Conservation (phyloP, 2,329 filamentous ascomycete genomes). For the Harringtonia aguacate region DNA sequence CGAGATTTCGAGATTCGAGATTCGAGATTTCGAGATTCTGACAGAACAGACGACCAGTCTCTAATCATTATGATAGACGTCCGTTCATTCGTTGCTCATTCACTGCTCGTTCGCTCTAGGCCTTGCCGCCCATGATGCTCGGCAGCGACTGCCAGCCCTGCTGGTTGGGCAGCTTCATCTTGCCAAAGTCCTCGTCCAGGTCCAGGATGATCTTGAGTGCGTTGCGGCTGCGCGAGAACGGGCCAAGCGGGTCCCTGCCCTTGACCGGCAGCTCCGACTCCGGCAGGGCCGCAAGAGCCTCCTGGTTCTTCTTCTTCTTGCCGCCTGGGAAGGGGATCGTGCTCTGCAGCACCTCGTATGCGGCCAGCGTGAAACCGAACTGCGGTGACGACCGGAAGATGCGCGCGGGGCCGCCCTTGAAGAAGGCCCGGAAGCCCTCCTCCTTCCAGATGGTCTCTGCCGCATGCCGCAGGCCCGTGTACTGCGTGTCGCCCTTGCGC, state of each 20-base stretch:
- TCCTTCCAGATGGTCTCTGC: constrained; percentile 76
- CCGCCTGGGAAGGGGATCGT: constrained; percentile 60
- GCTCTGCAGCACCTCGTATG: constrained; percentile 84
- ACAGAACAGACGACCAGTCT: no score
- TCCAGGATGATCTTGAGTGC: constrained; percentile 93
- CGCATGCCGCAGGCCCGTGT: constrained; percentile 78
- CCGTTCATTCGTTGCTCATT: no score
- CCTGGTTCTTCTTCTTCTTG: constrained; percentile 35
- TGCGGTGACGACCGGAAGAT: constrained; percentile 92
- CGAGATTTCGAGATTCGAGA: no score
- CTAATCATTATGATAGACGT: no score
- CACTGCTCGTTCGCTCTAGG: neutral
- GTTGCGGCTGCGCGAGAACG: constrained; percentile 61
- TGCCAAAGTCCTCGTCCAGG: constrained; percentile 86
- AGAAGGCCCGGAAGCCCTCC: constrained; percentile 93
- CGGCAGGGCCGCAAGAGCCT: constrained; percentile 21
- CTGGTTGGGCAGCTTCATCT: constrained; percentile 48
- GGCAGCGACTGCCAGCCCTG: constrained; percentile 44
- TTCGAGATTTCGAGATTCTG: no score
- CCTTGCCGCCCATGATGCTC: constrained; percentile 32
- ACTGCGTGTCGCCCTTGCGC: constrained; percentile 83
- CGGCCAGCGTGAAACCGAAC: constrained; percentile 94
- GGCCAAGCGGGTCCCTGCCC: constrained; percentile 46
- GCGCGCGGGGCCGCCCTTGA: constrained; percentile 94
- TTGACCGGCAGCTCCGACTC: constrained; percentile 29